Conservation (phyloP, 768 basidiomycete species). For the Termitomyces sp. region DNA sequence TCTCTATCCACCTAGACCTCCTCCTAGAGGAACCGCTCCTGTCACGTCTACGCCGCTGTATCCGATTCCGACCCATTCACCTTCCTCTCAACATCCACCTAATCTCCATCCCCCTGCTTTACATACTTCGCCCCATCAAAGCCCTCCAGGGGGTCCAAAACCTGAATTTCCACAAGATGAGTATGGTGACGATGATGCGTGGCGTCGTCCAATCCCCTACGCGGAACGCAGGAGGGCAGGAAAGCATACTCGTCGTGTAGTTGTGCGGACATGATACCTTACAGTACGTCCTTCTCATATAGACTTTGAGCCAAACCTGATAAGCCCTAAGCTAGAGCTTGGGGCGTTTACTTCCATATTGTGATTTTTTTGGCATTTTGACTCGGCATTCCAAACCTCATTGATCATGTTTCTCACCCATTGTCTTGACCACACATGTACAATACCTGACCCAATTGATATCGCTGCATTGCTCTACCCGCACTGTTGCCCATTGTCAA, state of each 20-base stretch:
- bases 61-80: conserved; percentile 25
- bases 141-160: conserved; percentile 30
- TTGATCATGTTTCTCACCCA: conserved; percentile 7
- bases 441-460: conserved; percentile 4
- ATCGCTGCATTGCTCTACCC: background rate
- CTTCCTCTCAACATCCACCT: conserved; percentile 22
- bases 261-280: conserved; percentile 40
- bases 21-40: conserved; percentile 25
- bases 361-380: conserved; percentile 10
- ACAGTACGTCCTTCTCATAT: conserved; percentile 9
- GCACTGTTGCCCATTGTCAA: background rate
- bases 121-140: conserved; percentile 44
- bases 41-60: conserved; percentile 29
- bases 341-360: conserved; percentile 3
- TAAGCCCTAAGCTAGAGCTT: conserved; percentile 7
- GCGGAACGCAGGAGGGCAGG: conserved; percentile 72
- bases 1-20: conserved; percentile 28
- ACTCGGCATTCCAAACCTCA: conserved; percentile 4
- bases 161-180: conserved; percentile 40
- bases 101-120: conserved; percentile 30
- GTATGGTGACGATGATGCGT: conserved; percentile 62
- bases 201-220: conserved; percentile 69
- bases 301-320: conserved; percentile 1
- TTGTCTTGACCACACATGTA: conserved; percentile 10
- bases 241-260: conserved; percentile 73